Percentiles rank a stretch among this genome's conserved stretches.
Conservation (phyloP, 2,329 filamentous ascomycete species). For the Endoconidiophora laricicola region DNA sequence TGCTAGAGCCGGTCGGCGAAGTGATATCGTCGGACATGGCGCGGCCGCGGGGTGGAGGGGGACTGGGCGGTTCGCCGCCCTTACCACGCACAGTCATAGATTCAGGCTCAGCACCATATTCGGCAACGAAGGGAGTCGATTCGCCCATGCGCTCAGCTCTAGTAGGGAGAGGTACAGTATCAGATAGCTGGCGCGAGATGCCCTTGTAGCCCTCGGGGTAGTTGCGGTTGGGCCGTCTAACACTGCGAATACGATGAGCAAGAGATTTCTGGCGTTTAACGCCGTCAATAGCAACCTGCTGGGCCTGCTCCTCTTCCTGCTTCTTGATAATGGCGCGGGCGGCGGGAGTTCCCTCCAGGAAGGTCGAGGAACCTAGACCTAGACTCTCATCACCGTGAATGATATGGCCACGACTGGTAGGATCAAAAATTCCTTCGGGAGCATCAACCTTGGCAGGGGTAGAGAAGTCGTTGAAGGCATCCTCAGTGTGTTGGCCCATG, state of each 20-base stretch:
- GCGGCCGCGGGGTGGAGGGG: slow-evolving; percentile 8
- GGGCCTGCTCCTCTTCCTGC: slow-evolving; percentile 51
- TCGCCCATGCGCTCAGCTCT: slow-evolving; percentile 11
- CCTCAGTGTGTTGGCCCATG: slow-evolving; percentile 62
- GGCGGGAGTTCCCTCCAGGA: slow-evolving; percentile 84
- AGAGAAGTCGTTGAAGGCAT: slow-evolving; percentile 72
- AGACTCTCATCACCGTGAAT: slow-evolving; percentile 72
- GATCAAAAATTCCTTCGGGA: slow-evolving; percentile 41
- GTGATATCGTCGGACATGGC: slow-evolving; percentile 9
- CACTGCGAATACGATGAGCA: slow-evolving; percentile 76
- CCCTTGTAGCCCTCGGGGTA: slow-evolving; percentile 24
- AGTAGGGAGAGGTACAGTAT: slow-evolving; percentile 17
- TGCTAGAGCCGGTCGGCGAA: slow-evolving; percentile 10
- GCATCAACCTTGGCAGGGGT: slow-evolving; percentile 21
- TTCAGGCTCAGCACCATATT: slow-evolving; percentile 47
- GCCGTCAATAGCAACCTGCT: slow-evolving; percentile 36
- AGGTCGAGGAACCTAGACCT: slow-evolving; percentile 85
- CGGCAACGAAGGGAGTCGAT: slow-evolving; percentile 19
- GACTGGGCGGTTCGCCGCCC: slow-evolving; percentile 15
- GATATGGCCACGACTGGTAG: slow-evolving; percentile 47
- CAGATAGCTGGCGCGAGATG: slow-evolving; percentile 25
- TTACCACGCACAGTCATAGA: slow-evolving; percentile 29
- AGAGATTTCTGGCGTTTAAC: slow-evolving; percentile 86
- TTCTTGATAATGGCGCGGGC: slow-evolving; percentile 63
- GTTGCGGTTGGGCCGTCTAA: slow-evolving; percentile 36